Base-by-base conservation (phyloP, 202 grass and related monocot species). In the Panicum hallii region DNA sequence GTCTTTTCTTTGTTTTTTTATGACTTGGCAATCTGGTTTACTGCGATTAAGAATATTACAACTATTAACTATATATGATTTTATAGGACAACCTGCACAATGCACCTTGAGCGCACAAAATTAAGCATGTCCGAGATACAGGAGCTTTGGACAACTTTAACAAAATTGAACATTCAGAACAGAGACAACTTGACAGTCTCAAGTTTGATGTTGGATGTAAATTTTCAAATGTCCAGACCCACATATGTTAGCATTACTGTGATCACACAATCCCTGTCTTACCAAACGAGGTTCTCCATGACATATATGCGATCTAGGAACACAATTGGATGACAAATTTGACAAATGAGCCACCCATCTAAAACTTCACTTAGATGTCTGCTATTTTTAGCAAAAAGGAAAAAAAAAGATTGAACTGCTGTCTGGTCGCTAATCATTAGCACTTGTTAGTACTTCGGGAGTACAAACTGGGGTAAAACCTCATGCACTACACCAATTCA, bases 381-480 rank as follows among this genome's bases (percentile, higher is more conserved):
- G 48, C 6, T 63, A 78, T 56, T 89, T 81, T 81, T 82, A 86
- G 56, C 47, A 66, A n/a, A 10, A 78, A 48, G 8, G 8, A 67
- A 57, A 11, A 32, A 32, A 32, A 32, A 32, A 32, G 32, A 32
- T 11, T 47, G 8, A 63, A 32, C 19, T 41, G 32, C 0, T 65
- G 5, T 26, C 50, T 36, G 11, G 5, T 69, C n/a, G 19, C 60
- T 67, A 79, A 9, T 30, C 17, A 28, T 54, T 53, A 72, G 23
- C 8, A 32, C 20, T 70, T 79, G 20, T 54, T 53, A 72, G 23
- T 16, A 32, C 20, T 70, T 79, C 4, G 9, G 14, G 20, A 17
- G 13, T 36, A 38, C 15, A 67, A 67, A 62, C 17, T 48, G 38
- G 47, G 38, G 17, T 48, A 58, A 72, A 48, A 67, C n/a, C 23